phyloP scores from a whole-genome alignment of 768 basidiomycete species.

The Leccinum imitatum region DNA sequence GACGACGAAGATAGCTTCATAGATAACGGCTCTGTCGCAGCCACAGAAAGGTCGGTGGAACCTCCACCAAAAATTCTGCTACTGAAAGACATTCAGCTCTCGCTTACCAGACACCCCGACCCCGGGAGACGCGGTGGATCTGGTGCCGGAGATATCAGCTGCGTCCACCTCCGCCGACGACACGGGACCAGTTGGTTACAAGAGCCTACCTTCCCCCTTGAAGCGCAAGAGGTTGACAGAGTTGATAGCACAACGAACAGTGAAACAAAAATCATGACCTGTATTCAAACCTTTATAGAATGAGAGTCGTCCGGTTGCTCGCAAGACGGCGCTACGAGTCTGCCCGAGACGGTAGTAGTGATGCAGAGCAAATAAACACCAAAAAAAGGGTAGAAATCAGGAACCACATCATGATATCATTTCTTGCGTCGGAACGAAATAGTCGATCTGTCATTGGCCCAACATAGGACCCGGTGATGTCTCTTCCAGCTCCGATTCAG shows the following conservation, averaged over 20 bases:
- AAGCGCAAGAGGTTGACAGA: slow-evolving; percentile 19
- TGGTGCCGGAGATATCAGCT: slow-evolving; percentile 2
- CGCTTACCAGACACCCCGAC: not conserved
- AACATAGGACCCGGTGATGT: slow-evolving; percentile 44
- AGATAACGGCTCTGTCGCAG: slow-evolving; percentile 1
- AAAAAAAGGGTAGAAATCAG: not conserved
- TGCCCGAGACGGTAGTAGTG: slow-evolving; percentile 13
- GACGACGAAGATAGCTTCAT: slow-evolving; percentile 8
- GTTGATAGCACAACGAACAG: slow-evolving; percentile 13
- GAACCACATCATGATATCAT: slow-evolving; percentile 37
- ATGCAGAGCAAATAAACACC: slow-evolving; percentile 13
- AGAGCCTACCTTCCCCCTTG: slow-evolving; percentile 22
- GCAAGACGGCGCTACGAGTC: slow-evolving; percentile 16
- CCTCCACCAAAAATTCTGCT: not conserved
- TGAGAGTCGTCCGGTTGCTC: not conserved
- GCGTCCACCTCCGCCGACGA: slow-evolving; percentile 1
- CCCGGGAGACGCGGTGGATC: slow-evolving; percentile 1
- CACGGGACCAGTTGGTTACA: slow-evolving; percentile 11
- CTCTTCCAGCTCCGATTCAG: slow-evolving; percentile 62
- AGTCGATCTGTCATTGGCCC: slow-evolving; percentile 53
- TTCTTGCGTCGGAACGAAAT: slow-evolving; percentile 48
- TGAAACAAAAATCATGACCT: not conserved
- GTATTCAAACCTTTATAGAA: not conserved
- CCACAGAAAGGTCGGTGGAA: slow-evolving; percentile 15
- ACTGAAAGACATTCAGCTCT: slow-evolving; percentile 11